Conservation (phyloP, 495 filamentous ascomycete genomes). For the Trichoderma virens region DNA sequence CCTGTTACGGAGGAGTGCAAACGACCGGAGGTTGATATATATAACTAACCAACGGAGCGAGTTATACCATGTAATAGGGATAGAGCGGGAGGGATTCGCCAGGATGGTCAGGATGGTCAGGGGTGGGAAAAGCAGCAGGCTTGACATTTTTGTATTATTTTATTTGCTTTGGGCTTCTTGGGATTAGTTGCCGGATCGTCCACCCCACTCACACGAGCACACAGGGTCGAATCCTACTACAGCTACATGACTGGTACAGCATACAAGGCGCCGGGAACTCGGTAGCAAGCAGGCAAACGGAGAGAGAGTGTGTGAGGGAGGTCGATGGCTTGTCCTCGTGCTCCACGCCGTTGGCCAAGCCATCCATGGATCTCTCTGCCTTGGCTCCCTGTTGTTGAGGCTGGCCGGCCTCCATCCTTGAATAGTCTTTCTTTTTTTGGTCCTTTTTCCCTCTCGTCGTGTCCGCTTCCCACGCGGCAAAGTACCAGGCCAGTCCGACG, state of each 20-base stretch:
- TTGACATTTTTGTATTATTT: background rate
- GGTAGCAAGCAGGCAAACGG: background rate
- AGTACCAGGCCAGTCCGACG: background rate
- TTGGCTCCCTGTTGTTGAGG: background rate
- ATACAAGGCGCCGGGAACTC: background rate
- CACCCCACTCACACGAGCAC: background rate
- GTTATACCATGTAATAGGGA: background rate
- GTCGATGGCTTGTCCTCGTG: background rate
- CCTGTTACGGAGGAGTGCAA: background rate
- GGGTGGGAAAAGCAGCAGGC: background rate
- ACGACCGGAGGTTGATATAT: background rate
- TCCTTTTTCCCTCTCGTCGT: background rate
- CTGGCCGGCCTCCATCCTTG: background rate
- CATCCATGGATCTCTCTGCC: background rate
- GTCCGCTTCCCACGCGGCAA: background rate
- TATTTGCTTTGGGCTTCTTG: background rate
- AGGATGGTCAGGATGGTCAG: background rate
- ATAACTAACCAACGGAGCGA: background rate
- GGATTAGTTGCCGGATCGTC: slow-evolving; percentile 5
- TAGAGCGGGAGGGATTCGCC: background rate
- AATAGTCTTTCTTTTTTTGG: background rate
- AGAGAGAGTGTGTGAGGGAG: background rate
- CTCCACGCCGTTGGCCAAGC: background rate
- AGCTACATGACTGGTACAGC: background rate
- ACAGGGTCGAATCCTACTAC: background rate